Conservation (phyloP, 2,329 filamentous ascomycete species). For the Penicillium sp. region DNA sequence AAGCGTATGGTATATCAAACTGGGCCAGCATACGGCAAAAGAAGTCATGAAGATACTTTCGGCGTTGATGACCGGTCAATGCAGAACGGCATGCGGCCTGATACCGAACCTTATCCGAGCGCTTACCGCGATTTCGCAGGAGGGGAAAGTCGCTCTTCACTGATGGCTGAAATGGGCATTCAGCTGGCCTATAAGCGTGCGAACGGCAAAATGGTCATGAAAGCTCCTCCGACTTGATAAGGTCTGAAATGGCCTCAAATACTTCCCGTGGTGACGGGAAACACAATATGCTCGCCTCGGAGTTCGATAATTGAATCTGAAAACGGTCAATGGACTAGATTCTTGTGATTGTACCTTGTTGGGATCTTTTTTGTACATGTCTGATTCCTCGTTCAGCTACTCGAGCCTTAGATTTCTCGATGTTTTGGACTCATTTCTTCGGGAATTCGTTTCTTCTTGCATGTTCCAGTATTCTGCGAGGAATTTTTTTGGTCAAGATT, state of each 20-base stretch:
- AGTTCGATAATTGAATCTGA: not conserved
- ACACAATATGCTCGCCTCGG: not conserved
- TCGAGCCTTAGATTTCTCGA: constrained; percentile 8
- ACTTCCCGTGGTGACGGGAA: not conserved
- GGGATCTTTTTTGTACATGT: constrained; percentile 21
- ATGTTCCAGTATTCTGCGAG: constrained; percentile 10
- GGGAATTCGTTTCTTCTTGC: constrained; percentile 3
- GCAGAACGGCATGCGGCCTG: constrained; percentile 46
- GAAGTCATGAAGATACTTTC: constrained; percentile 40
- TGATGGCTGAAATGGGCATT: constrained; percentile 26
- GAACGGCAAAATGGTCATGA: constrained; percentile 36
- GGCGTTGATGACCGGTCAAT: constrained; percentile 41
- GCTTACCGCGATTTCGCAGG: constrained; percentile 27
- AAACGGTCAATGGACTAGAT: not conserved
- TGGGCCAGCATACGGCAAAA: constrained; percentile 30
- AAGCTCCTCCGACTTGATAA: constrained; percentile 27
- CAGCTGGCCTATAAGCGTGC: constrained; percentile 39
- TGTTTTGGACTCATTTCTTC: constrained; percentile 6
- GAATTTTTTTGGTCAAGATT: not conserved
- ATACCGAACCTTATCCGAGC: constrained; percentile 26
- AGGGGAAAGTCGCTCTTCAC: constrained; percentile 23
- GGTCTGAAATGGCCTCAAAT: not conserved
- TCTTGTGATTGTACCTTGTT: constrained; percentile 2
- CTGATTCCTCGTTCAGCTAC: constrained; percentile 6
- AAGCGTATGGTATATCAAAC: constrained; percentile 36